Base-by-base conservation (phyloP, 2,329 filamentous ascomycete species). In the Colletotrichum truncatum region DNA sequence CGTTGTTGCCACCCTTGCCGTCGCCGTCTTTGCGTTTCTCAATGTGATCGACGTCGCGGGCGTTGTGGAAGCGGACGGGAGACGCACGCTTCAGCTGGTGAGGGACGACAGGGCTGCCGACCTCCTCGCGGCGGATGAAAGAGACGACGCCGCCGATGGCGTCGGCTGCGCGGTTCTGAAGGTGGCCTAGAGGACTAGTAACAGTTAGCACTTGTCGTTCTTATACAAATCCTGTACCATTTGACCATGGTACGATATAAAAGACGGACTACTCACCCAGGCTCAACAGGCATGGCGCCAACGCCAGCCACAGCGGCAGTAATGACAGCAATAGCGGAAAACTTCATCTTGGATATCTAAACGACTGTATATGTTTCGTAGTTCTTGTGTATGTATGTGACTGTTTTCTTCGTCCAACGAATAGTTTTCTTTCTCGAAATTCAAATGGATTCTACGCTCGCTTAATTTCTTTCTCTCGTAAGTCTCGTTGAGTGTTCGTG, bases 41-140 rank as follows among this genome's bases (percentile, higher is more conserved):
- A 25, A 61, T n/a, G 56, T 48, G n/a, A 30, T 64, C 56, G 4
- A 23, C 55, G n/a, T 38, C 41, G 26, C 51, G 62, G 11, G n/a
- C 48, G 49, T 30, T 55, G 34, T 55, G 49, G 41, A 65, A 55
- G 9, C 57, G 57, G n/a, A 65, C 32, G 30, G 49, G 39, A 2
- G 41, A 36, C 2, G 32, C 30, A 1, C 62, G 62, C 32, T 49
- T 54, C 12, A 55, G 36, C 14, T 62, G 32, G 10, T 43, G 41
- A 16, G 55, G 41, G 12, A 62, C 34, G 41, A 51, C 49, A 16
- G 62, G 18, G 4, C 28, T 10, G 14, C 56, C 56, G 41, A 28
- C 48, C 26, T 65, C 41, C 11, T 65, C 62, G 57, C 62, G 41
- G 41, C 57, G 57, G 41, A 62, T 62, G 49, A 62, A 49, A 49